A percentile compares a stretch with the other conserved stretches of the same genome.
These are phyloP conservation scores for Extremus antarcticus DNA, from an alignment of 495 filamentous ascomycete species.

Conservation along the genomic window DNA sequence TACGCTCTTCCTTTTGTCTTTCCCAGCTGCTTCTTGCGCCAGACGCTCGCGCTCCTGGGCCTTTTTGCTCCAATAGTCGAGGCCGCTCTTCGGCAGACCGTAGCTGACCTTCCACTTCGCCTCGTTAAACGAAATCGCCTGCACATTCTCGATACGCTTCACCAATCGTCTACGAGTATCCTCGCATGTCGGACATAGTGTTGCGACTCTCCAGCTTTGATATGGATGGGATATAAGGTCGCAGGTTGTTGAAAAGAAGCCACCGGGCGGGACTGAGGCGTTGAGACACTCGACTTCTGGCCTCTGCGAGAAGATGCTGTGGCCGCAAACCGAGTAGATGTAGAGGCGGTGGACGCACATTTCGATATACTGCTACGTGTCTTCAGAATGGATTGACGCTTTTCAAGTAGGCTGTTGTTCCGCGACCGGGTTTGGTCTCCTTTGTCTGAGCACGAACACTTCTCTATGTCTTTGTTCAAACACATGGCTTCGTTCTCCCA, in stretches of 20 bases:
- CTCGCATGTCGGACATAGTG: slow-evolving; percentile 21
- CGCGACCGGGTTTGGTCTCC: background rate
- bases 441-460: background rate
- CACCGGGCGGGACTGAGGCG: slow-evolving; percentile 14
- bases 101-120: slow-evolving; percentile 32
- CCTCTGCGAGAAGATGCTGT: slow-evolving; percentile 18
- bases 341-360: slow-evolving; percentile 33
- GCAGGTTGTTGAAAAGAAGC: slow-evolving; percentile 10
- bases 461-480: background rate
- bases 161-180: slow-evolving; percentile 13
- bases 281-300: slow-evolving; percentile 11
- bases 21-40: background rate
- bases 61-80: slow-evolving; percentile 17
- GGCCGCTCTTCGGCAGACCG: slow-evolving; percentile 16
- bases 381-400: background rate
- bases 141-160: slow-evolving; percentile 5
- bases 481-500: background rate
- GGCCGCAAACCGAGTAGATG: slow-evolving; percentile 29
- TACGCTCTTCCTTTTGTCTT: slow-evolving; percentile 6
- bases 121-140: slow-evolving; percentile 23
- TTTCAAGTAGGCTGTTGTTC: background rate
- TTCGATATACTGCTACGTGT: background rate
- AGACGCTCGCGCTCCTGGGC: slow-evolving; percentile 20
- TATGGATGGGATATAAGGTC: slow-evolving; percentile 18
- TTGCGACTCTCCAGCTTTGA: slow-evolving; percentile 13